phyloP scores from a whole-genome alignment of 371 early-diverging fungal genomes.

The Mortierella sp. region DNA sequence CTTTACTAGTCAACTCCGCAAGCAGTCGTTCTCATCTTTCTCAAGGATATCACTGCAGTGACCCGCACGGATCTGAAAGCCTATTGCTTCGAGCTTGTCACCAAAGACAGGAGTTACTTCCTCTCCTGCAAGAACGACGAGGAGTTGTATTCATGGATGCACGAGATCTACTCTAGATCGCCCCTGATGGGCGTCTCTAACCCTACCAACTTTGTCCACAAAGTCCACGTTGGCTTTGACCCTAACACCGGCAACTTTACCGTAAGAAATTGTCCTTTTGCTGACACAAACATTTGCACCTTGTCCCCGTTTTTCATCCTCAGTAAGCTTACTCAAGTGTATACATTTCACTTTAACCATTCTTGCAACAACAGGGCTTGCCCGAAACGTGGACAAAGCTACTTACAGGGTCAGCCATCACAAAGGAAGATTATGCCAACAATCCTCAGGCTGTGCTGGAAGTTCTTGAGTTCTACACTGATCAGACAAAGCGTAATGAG shows the following conservation, averaged over 20 bases:
- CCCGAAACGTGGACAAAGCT: slow-evolving; percentile 95
- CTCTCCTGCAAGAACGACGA: slow-evolving; percentile 92
- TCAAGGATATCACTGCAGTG: slow-evolving; percentile 88
- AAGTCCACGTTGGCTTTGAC: slow-evolving; percentile 97
- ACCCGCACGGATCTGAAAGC: slow-evolving; percentile 86
- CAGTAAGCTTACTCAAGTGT: background rate
- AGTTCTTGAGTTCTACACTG: slow-evolving; percentile 96
- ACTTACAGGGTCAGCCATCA: slow-evolving; percentile 90
- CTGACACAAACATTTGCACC: background rate
- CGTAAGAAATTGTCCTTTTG: slow-evolving; percentile 10
- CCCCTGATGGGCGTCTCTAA: slow-evolving; percentile 89
- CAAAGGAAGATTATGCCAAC: slow-evolving; percentile 94
- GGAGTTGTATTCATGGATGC: slow-evolving; percentile 97
- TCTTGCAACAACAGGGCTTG: slow-evolving; percentile 72
- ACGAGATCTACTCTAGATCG: slow-evolving; percentile 90
- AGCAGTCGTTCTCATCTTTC: slow-evolving; percentile 82
- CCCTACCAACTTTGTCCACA: slow-evolving; percentile 95
- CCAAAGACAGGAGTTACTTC: slow-evolving; percentile 88
- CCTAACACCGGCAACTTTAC: slow-evolving; percentile 88
- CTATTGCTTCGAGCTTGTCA: slow-evolving; percentile 90
- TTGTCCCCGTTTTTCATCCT: background rate
- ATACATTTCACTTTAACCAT: background rate
- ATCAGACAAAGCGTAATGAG: slow-evolving; percentile 71
- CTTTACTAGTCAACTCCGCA: slow-evolving; percentile 71
- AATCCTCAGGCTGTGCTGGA: slow-evolving; percentile 97